Base-by-base conservation (phyloP, 176 grass and related monocot genomes). In the Otatea glauca region DNA sequence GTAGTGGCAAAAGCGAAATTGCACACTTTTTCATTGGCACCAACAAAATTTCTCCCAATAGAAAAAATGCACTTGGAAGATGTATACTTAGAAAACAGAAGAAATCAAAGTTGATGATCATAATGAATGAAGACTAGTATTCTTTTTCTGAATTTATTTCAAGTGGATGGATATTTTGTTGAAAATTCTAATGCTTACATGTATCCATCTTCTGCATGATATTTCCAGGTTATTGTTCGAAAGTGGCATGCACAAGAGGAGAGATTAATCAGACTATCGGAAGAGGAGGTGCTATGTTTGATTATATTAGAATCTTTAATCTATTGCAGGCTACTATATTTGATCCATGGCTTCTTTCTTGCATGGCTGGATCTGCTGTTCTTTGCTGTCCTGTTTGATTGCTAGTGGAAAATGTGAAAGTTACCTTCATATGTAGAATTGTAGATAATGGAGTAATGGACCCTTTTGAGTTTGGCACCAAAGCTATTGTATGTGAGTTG, bases 191-290 rank as follows among this genome's bases (percentile, higher is more conserved):
- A 43, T 43, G 3, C 6, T 49, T 83, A 5, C 23, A 18, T 50
- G 48, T 59, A 65, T n/a, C 38, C 49, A 84, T 77, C 13, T 47
- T 76, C 8, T 7, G 2, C 72, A 49, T 72, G 41, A 9, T 69
- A 69, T 83, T 39, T 67, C 14, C 79, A 97, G 95, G 91, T 92
- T 42, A 77, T 97, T 72, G 87, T 94, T 79, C 86, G 87, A 59
- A 97, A 83, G 82, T 97, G 95, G 95, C 70, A 94, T 82, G 81
- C 73, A 4, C 78, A 88, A 77, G 89, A 97, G 17, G 92, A 97
- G 63, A 80, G 84, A 53, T 64, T 97, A 84, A 84, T 90, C 42
- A 91, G 58, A 90, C 35, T 97, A 67, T 79, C 87, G 32, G 95
- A 94, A 93, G 92, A 94, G 50, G 95, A 97, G 95, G 92, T 97